phyloP scores from a whole-genome alignment of 2,329 filamentous ascomycete genomes.

The Cladosporium oxysporum region DNA sequence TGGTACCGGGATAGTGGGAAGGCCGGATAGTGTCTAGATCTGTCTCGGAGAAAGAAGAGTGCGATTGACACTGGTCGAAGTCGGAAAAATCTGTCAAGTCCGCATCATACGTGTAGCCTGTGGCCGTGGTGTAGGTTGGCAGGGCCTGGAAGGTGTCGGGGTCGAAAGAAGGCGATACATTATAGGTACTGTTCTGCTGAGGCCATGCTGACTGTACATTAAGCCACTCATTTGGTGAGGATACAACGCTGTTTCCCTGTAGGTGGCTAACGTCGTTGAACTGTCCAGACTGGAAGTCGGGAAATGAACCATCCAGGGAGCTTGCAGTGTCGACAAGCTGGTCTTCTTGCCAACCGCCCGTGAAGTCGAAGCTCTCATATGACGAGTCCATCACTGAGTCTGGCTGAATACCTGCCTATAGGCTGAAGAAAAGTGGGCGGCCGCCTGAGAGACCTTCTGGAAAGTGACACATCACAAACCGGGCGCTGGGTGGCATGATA shows the following conservation, averaged over 20 bases:
- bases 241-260: background rate
- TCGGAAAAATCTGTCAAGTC: slow-evolving; percentile 5
- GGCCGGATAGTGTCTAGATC: slow-evolving; percentile 1
- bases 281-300: slow-evolving; percentile 14
- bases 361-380: slow-evolving; percentile 18
- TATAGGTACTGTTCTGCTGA: background rate
- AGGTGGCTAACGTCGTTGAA: background rate
- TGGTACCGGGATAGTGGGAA: background rate
- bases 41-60: slow-evolving; percentile 9
- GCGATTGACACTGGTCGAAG: slow-evolving; percentile 4
- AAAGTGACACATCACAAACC: slow-evolving; percentile 21
- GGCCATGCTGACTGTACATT: slow-evolving; percentile 1
- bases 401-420: background rate
- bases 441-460: background rate
- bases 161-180: background rate
- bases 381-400: slow-evolving; percentile 17
- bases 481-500: slow-evolving; percentile 19
- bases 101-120: background rate
- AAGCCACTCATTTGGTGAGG: slow-evolving; percentile 8
- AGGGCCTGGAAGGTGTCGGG: background rate
- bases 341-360: slow-evolving; percentile 13
- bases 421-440: background rate
- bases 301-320: slow-evolving; percentile 1
- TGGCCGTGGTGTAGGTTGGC: background rate
- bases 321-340: background rate